Evolutionary conservation across 2,329 filamentous ascomycete genomes (phyloP).

Genomic region (Fusarium dimerum): DNA sequence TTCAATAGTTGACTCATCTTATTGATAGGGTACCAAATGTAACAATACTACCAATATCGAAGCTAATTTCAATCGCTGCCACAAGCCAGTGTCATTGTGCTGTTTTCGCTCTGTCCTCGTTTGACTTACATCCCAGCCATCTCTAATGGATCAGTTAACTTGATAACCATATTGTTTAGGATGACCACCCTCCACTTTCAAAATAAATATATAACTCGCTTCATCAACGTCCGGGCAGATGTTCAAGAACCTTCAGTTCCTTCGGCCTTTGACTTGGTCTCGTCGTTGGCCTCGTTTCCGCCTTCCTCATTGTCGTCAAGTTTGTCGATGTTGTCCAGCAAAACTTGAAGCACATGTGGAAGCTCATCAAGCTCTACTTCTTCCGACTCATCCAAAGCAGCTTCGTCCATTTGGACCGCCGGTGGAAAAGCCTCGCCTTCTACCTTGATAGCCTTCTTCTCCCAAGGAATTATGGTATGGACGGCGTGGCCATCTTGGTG

Average conservation of each 20-base stretch:
- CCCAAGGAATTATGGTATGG: conserved; percentile 28
- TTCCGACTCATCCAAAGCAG: background rate
- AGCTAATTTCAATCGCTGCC: too few relatives aligned
- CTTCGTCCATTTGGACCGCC: conserved; percentile 6
- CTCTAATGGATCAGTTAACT: too few relatives aligned
- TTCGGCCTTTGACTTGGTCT: background rate
- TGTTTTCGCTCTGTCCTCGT: too few relatives aligned
- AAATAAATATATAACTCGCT: background rate
- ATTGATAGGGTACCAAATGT: too few relatives aligned
- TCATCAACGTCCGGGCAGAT: background rate
- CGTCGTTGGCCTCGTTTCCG: background rate
- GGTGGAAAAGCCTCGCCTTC: conserved; percentile 24
- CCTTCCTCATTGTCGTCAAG: background rate
- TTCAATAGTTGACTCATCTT: too few relatives aligned
- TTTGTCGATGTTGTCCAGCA: conserved; percentile 2
- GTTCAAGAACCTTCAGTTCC: background rate
- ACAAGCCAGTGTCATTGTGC: too few relatives aligned
- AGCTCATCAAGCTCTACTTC: conserved; percentile 12
- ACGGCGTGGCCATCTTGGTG: conserved; percentile 14
- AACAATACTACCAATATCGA: too few relatives aligned
- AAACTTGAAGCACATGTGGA: conserved; percentile 3
- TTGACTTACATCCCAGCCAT: too few relatives aligned
- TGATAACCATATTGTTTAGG: too few relatives aligned
- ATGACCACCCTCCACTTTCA: background rate
- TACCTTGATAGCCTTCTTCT: conserved; percentile 27